These are phyloP conservation scores for Colletotrichum eleusines DNA, from an alignment of 2,329 filamentous ascomycete genomes.

Conservation along the genomic window DNA sequence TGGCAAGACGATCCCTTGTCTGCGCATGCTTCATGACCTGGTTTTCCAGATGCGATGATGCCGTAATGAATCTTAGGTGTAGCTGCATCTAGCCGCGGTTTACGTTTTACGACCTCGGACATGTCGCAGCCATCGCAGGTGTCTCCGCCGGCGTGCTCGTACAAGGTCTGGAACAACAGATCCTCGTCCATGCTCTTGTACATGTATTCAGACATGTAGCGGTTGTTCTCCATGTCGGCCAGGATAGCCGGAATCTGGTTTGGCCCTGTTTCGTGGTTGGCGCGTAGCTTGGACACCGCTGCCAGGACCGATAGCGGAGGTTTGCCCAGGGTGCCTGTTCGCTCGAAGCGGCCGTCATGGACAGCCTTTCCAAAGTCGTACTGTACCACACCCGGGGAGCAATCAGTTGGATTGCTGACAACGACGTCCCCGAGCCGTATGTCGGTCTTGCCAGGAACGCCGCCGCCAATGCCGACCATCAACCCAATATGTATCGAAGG, in stretches of 20 bases:
- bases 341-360: neutral
- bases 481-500: conserved; percentile 24
- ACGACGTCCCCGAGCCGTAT: conserved; percentile 48
- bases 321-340: neutral
- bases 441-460: conserved; percentile 38
- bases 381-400: conserved; percentile 43
- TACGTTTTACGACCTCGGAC: accelerated
- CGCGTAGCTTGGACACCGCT: neutral
- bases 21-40: conserved; percentile 40
- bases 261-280: neutral
- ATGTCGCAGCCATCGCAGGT: conserved; percentile 5
- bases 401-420: conserved; percentile 43
- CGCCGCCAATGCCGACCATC: conserved; percentile 49
- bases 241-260: neutral
- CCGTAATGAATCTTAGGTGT: conserved; percentile 44
- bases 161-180: neutral
- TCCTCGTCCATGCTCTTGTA: neutral
- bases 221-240: neutral
- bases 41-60: conserved; percentile 45
- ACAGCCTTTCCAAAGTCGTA: conserved; percentile 45
- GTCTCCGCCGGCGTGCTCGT: neutral
- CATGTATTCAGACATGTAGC: neutral
- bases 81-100: neutral
- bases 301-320: neutral
- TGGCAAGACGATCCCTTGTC: conserved; percentile 32